Conservation (phyloP, 1,284 basidiomycete genomes). For the Irpex sp. region DNA sequence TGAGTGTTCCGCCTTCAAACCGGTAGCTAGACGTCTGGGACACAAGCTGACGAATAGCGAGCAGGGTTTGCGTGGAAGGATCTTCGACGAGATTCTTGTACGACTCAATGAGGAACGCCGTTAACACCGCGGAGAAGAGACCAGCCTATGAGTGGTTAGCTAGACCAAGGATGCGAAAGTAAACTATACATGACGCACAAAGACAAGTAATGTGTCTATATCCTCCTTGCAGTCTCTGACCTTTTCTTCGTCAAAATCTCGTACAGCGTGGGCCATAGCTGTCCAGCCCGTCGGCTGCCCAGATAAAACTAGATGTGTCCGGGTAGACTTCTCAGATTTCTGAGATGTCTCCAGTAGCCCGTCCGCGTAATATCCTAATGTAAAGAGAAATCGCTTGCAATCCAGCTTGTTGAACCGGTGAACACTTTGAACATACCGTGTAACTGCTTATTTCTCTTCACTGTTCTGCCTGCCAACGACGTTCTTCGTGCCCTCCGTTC, state of each 20-base stretch:
- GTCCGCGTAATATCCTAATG: no score
- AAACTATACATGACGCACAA: constrained; percentile 1
- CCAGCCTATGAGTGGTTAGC: constrained; percentile 4
- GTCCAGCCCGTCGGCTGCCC: not conserved
- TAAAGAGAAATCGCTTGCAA: no score
- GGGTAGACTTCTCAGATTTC: no score
- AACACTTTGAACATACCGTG: no score
- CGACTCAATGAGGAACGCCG: constrained; percentile 1
- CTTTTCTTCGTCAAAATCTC: constrained; percentile 6
- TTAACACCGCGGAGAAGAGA: constrained; percentile 6
- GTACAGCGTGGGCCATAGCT: not conserved
- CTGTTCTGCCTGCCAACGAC: no score
- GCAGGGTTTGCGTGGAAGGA: not conserved
- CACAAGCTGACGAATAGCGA: not conserved
- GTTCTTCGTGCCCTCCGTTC: no score
- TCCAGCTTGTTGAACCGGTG: no score
- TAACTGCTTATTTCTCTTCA: no score
- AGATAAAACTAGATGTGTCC: not conserved
- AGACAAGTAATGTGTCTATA: constrained; percentile 11
- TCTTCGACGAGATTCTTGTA: not conserved
- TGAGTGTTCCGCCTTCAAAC: not conserved
- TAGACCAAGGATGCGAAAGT: no score
- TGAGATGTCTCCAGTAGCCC: no score
- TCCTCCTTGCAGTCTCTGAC: constrained; percentile 8
- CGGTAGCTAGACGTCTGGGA: not conserved